Base-by-base conservation (phyloP, 2,329 filamentous ascomycete genomes). In the Sphaceloma murrayae region DNA sequence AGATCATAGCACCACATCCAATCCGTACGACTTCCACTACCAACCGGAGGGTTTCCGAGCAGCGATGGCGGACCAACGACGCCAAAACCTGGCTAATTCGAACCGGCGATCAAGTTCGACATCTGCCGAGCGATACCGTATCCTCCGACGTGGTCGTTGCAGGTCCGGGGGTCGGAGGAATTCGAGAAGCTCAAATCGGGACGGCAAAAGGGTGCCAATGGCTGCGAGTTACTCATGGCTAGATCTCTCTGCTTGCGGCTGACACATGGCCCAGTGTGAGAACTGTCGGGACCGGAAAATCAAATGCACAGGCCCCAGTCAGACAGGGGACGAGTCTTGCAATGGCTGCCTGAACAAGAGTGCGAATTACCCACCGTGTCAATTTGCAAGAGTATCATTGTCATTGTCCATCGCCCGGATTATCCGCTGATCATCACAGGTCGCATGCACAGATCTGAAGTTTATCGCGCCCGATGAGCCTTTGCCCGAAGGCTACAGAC, bases 201-300 rank as follows among this genome's bases (percentile, higher is more conserved):
- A n/a, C n/a, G 10, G 24, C 36, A 27, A 11, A 11, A 22, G 36
- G n/a, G 30, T 40, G 10, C 21, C 36, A 22, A 40, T 40, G 36
- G 36, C 36, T 30, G 36, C 30, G 24, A 40, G 36, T 19, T 27
- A 13, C 17, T 30, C 14, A n/a, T 17, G n/a, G n/a, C n/a, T n/a
- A n/a, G n/a, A n/a, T n/a, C n/a, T n/a, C n/a, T n/a, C n/a, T n/a
- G n/a, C n/a, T 26, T 4, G 6, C 16, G 7, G 14, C 22, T 14
- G 30, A 22, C 36, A 40, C 26, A 18, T 26, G 9, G 4, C 9
- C 7, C 9, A 40, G 36, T 40, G 36, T 22, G 26, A 40, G 24
- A 40, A 40, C n/a, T 40, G 36, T 16, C 36, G 36, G 5, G 36
- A 40, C 21, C 36, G 36, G 9, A 40, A 40, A 11, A 40, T 40